These are phyloP conservation scores for Pseudocercospora eumusae DNA, from an alignment of 2,329 filamentous ascomycete genomes.

Conservation along the genomic window DNA sequence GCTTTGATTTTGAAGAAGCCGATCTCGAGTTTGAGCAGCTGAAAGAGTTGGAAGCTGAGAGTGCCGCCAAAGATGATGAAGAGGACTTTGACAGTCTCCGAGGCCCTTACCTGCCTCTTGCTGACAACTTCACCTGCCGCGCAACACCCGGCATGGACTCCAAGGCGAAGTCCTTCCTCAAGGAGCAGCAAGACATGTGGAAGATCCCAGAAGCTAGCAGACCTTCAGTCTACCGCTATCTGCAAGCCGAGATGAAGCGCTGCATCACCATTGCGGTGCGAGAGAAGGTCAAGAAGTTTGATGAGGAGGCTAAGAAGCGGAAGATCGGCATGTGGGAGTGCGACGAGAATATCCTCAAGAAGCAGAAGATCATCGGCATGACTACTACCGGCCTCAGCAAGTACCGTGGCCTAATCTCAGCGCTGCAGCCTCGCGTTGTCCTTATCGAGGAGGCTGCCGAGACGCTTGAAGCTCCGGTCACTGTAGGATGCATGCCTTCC, in stretches of 20 bases:
- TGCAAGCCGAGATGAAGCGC: slow-evolving; percentile 59
- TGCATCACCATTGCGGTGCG: slow-evolving; percentile 53
- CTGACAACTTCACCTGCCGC: slow-evolving; percentile 45
- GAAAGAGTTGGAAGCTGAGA: slow-evolving; percentile 62
- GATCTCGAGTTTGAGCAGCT: slow-evolving; percentile 64
- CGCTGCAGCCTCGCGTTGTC: slow-evolving; percentile 66
- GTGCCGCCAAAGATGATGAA: slow-evolving; percentile 47
- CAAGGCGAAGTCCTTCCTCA: slow-evolving; percentile 43
- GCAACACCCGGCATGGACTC: slow-evolving; percentile 33
- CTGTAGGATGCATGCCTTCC: slow-evolving; percentile 61
- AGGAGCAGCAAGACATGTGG: slow-evolving; percentile 58
- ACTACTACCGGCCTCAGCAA: slow-evolving; percentile 83
- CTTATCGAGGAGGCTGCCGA: slow-evolving; percentile 82
- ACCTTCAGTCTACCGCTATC: slow-evolving; percentile 65
- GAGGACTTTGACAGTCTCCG: slow-evolving; percentile 44
- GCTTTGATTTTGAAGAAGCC: slow-evolving; percentile 59
- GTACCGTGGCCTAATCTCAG: slow-evolving; percentile 69
- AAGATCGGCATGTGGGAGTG: slow-evolving; percentile 51
- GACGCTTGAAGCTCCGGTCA: slow-evolving; percentile 65
- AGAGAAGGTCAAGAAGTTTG: slow-evolving; percentile 53
- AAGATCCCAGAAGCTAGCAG: slow-evolving; percentile 58
- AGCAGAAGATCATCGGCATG: slow-evolving; percentile 62
- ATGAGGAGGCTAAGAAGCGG: slow-evolving; percentile 53
- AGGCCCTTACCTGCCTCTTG: slow-evolving; percentile 38
- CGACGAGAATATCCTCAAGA: slow-evolving; percentile 62